Base-by-base conservation (phyloP, 2,329 filamentous ascomycete genomes). In the Nemania abortiva region DNA sequence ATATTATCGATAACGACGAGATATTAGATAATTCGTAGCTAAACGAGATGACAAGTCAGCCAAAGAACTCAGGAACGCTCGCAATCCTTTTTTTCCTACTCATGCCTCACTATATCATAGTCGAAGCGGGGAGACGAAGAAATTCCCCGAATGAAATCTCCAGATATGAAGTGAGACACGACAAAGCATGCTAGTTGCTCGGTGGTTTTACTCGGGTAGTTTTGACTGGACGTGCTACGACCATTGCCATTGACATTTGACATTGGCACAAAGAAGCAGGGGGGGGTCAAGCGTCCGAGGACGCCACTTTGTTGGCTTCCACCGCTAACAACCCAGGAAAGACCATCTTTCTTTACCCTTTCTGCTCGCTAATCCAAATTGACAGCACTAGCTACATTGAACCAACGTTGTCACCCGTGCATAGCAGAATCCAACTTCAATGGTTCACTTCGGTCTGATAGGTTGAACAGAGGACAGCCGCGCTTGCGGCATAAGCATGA, bases 1-100 rank as follows among this genome's bases (percentile, higher is more conserved):
- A 67, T 70, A 74, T 74, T 75, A 75, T 74, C 72, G 73, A 53
- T 70, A 76, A 73, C 66, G 74, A 72, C 66, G 74, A 72, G 73
- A 63, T 74, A 77, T 77, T 77, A 77, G 70, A 72, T 76, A 75
- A 53, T 68, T 70, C 56, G 66, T 73, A 72, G 72, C 73, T 76
- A 34, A 54, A 31, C 29, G 37, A 27, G 2, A 53, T 56, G 47
- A 52, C 57, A 45, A 47, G 58, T 69, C 45, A 72, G 67, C 63
- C 42, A 45, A 53, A 64, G 24, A 50, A 42, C 39, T 42, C 39
- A 11, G n/a, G 37, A 13, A 24, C 5, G 24, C 18, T 52, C 18
- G 50, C 6, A 4, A 9, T 53, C 50, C 31, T 29, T 34, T 24
- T 24, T 37, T 47, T 39, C 47, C 20, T 9, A 22, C 47, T 57